Conservation (phyloP, 1,284 basidiomycete genomes). For the Exsudoporus floridanus region DNA sequence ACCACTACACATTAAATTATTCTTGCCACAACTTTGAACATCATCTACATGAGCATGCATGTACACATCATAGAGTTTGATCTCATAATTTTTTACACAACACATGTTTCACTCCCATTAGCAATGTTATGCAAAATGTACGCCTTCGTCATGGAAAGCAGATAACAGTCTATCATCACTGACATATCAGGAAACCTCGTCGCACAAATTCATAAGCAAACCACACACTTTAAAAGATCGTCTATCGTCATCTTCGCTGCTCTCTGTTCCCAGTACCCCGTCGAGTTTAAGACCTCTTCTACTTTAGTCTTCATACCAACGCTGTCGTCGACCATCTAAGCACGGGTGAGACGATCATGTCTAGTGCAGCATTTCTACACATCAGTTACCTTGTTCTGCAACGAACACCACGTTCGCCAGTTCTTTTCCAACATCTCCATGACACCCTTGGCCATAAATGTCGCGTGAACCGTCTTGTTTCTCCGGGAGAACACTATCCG, state of each 20-base stretch:
- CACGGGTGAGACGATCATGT: constrained; percentile 1
- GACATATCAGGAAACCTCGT: constrained; percentile 1
- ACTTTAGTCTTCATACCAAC: constrained; percentile 73
- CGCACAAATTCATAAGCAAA: background rate
- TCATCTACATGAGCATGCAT: no score
- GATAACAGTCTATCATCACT: constrained; percentile 49
- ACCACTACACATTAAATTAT: no score
- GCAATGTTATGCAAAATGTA: constrained; percentile 61
- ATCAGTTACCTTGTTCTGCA: constrained; percentile 65
- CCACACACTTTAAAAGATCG: constrained; percentile 66
- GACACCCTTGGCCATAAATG: constrained; percentile 91
- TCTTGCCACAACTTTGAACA: no score
- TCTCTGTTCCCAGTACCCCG: constrained; percentile 64
- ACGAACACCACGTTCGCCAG: constrained; percentile 91
- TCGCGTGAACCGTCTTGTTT: constrained; percentile 90
- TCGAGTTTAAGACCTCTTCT: constrained; percentile 71
- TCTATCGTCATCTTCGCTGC: constrained; percentile 83
- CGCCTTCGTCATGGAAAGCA: constrained; percentile 56
- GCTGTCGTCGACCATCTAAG: constrained; percentile 70
- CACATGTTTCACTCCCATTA: no score
- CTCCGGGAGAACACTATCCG: constrained; percentile 87
- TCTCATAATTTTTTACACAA: no score
- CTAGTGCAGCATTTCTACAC: background rate
- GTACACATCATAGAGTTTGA: no score
- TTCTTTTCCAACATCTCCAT: constrained; percentile 94